Percentiles rank a stretch among this genome's conserved stretches.
Evolutionary conservation across 1,284 basidiomycete species (phyloP).

Genomic region (Lentinula novae-zelandiae): DNA sequence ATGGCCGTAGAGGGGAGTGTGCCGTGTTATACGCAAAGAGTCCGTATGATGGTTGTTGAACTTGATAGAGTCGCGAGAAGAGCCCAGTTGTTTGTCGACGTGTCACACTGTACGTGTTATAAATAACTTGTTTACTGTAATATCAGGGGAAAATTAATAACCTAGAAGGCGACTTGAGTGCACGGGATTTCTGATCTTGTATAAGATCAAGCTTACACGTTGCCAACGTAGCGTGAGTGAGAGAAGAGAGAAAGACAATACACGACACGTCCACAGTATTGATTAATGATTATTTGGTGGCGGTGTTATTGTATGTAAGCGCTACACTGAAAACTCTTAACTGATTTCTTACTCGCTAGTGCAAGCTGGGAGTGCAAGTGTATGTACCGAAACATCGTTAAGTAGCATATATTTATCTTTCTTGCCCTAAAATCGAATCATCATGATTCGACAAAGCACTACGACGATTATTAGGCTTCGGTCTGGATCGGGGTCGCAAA

Average conservation of each 20-base stretch:
- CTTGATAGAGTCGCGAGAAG: neutral
- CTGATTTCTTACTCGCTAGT: too few relatives aligned
- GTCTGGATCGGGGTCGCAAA: constrained; percentile 26
- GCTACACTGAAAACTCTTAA: too few relatives aligned
- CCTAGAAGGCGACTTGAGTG: neutral
- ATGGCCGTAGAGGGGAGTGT: constrained; percentile 36
- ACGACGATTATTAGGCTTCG: constrained; percentile 9
- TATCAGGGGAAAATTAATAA: neutral
- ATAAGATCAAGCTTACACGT: neutral
- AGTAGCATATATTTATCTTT: too few relatives aligned
- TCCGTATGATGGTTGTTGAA: neutral
- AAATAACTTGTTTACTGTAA: neutral
- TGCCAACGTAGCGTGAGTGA: neutral
- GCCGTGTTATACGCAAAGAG: neutral
- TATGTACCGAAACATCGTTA: too few relatives aligned
- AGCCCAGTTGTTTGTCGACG: neutral
- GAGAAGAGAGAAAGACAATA: neutral
- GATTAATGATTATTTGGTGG: too few relatives aligned
- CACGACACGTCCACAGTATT: neutral
- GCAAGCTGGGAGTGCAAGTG: too few relatives aligned
- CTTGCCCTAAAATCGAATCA: neutral
- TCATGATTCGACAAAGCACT: neutral
- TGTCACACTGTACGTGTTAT: constrained; percentile 2
- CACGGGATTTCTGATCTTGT: too few relatives aligned
- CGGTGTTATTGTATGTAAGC: too few relatives aligned